Base-by-base conservation (phyloP, 305 asterid species). In the Fraxinus ornus region DNA sequence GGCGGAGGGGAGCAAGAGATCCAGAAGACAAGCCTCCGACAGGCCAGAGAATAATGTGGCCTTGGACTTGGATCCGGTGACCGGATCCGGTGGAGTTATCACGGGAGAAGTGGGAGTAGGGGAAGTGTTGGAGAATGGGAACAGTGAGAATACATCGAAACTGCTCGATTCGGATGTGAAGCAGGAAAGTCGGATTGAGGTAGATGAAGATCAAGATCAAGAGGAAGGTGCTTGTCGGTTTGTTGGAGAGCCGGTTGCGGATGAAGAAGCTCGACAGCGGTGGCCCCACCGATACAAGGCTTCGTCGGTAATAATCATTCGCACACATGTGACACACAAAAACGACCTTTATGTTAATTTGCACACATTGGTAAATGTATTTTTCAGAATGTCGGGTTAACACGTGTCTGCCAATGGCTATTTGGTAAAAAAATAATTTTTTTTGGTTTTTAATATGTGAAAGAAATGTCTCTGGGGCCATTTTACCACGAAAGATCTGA, bases 261-360 rank as follows among this genome's bases (percentile, higher is more conserved):
- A 39, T 0, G 84, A 78, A 0, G 93, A 89, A 78, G 97, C 97
- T 21, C 76, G 86, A 44, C 55, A 71, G 49, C 82, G 86, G 33
- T 94, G 95, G 97, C 97, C 97, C 4, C 84, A 88, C 75, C 89
- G 97, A 0, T 92, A 87, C 82, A 22, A 39, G 0, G 2, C 9
- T 6, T 9, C 22, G n/a, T 26, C 36, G 74, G 74, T 66, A 66
- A 66, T 66, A 1, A 24, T 66, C 35, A 30, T 26, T 66, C 19
- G 8, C 36, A 4, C 68, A 19, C 55, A 44, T n/a, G 12, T 21
- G 3, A 2, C 28, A 57, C 24, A 12, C 55, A 19, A 7, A 57
- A 5, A 21, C 13, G 0, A 26, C 2, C 28, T 5, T 19, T n/a
- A 57, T 19, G 68, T 21, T n/a, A 19, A 7, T 17, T 57, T 19